Evolutionary conservation across 192 early-diverging fungal species (phyloP), one percentile per base, ranked within the genome.

Genomic region (Linnemannia hyalina): DNA sequence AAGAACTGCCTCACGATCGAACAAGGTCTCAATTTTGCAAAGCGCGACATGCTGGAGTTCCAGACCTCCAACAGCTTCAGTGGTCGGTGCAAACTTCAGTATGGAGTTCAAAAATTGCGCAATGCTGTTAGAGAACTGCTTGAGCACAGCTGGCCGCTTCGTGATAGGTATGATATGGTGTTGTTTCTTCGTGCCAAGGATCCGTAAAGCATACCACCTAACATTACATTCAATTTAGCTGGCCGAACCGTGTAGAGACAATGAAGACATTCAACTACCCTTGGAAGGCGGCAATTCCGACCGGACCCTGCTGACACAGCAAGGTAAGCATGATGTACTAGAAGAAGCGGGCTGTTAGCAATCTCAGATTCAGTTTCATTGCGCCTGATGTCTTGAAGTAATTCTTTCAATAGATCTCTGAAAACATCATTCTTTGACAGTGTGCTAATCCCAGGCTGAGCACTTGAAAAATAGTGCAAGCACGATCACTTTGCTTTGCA

Each of bases 1-100:
- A 29, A 16, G 2, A 77, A 47, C 65, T 77, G 75, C 40, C 46
- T 77, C 41, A 41, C 47, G 42, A 68, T 77, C 4, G 75, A 77
- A 4, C 23, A 54, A 55, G 75, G 75, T 4, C 75, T 77, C 0
- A 77, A 77, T 20, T 77, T 77, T 55, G 60, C 75, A 9, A 77
- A 77, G 65, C 40, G 63, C 36, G 36, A 49, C 40, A 77, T 77
- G 75, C 3, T 23, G 11, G 75, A 77, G 75, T 69, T 77, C 75
- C 23, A 68, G 65, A 49, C 75, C n/a, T 77, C 75, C 8, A 47
- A 20, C 63, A 23, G 42, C 1, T 69, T 77, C 65, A 3, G 47
- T 11, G 75, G 46, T 20, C 38, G 6, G 4, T 77, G 65, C 75
- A 77, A 69, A 35, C 75, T 77, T n/a, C 40, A 22, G 26, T 55